Conservation (phyloP, 2,329 filamentous ascomycete genomes). For the Xylariaceae sp. region DNA sequence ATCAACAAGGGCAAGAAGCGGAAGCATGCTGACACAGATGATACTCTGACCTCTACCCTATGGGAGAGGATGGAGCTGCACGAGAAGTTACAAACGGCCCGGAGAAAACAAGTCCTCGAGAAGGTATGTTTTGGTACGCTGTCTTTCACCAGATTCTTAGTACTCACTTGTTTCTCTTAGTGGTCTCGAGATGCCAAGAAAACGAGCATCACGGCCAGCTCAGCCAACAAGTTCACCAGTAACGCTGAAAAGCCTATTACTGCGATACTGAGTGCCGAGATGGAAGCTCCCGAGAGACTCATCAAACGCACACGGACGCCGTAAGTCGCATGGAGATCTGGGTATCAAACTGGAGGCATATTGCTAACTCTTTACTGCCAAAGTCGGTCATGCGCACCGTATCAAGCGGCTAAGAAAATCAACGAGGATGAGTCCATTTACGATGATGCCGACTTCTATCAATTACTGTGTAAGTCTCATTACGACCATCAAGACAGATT, state of each 20-base stretch:
- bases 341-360: not conserved
- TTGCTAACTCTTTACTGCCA: constrained; percentile 1
- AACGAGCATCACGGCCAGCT: constrained; percentile 49
- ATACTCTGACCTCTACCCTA: constrained; percentile 58
- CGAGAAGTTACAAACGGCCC: constrained; percentile 54
- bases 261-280: constrained; percentile 63
- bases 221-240: constrained; percentile 47
- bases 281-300: constrained; percentile 61
- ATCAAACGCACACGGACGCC: constrained; percentile 64
- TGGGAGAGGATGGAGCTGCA: constrained; percentile 66
- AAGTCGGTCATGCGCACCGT: constrained; percentile 65
- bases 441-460: constrained; percentile 94
- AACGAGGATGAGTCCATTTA: constrained; percentile 63
- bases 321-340: constrained; percentile 5
- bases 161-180: constrained; percentile 34
- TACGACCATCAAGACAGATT: not conserved
- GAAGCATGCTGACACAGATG: constrained; percentile 48
- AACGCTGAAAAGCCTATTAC: constrained; percentile 56
- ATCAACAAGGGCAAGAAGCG: constrained; percentile 59
- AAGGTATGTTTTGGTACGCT: constrained; percentile 33
- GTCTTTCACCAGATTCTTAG: not conserved
- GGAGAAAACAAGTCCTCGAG: constrained; percentile 69
- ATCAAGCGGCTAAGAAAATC: constrained; percentile 56
- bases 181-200: constrained; percentile 79
- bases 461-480: constrained; percentile 53